Evolutionary conservation across 2,329 filamentous ascomycete species (phyloP).

Genomic region (Coniochaeta hoffmannii): DNA sequence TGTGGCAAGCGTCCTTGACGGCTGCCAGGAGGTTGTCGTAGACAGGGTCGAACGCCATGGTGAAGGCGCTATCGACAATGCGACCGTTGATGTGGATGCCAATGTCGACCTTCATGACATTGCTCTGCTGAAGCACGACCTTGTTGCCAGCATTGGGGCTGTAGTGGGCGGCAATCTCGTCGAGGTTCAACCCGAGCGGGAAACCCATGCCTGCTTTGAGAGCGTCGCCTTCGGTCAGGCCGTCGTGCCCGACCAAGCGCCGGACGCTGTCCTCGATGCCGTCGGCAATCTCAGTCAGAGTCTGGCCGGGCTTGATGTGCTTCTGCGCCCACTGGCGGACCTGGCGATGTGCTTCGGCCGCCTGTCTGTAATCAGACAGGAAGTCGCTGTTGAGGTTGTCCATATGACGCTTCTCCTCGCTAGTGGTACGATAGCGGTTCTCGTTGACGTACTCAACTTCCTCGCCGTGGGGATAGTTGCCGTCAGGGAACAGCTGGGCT

Average conservation of each 20-base stretch:
- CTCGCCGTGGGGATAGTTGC: slow-evolving; percentile 67
- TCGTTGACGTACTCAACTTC: slow-evolving; percentile 72
- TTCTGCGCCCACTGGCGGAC: slow-evolving; percentile 78
- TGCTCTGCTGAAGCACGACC: slow-evolving; percentile 55
- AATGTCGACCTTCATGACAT: slow-evolving; percentile 72
- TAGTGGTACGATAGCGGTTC: slow-evolving; percentile 70
- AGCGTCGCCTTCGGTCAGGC: slow-evolving; percentile 70
- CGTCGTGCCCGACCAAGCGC: slow-evolving; percentile 67
- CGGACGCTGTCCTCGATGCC: slow-evolving; percentile 81
- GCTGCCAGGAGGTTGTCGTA: slow-evolving; percentile 63
- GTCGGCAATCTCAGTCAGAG: slow-evolving; percentile 73
- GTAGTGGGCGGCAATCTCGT: slow-evolving; percentile 81
- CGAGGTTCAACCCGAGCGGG: slow-evolving; percentile 75
- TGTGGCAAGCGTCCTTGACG: slow-evolving; percentile 66
- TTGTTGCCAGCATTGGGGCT: slow-evolving; percentile 81
- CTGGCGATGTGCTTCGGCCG: slow-evolving; percentile 82
- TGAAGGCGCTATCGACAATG: slow-evolving; percentile 70
- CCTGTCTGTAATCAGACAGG: slow-evolving; percentile 73
- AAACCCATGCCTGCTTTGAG: slow-evolving; percentile 79
- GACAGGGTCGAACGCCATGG: slow-evolving; percentile 59
- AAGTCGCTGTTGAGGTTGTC: slow-evolving; percentile 78
- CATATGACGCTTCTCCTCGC: slow-evolving; percentile 75
- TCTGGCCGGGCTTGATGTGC: slow-evolving; percentile 73
- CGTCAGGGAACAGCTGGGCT: slow-evolving; percentile 65
- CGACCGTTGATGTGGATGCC: slow-evolving; percentile 69